Conservation (phyloP, 2,329 filamentous ascomycete species). For the Beauveria sp. region DNA sequence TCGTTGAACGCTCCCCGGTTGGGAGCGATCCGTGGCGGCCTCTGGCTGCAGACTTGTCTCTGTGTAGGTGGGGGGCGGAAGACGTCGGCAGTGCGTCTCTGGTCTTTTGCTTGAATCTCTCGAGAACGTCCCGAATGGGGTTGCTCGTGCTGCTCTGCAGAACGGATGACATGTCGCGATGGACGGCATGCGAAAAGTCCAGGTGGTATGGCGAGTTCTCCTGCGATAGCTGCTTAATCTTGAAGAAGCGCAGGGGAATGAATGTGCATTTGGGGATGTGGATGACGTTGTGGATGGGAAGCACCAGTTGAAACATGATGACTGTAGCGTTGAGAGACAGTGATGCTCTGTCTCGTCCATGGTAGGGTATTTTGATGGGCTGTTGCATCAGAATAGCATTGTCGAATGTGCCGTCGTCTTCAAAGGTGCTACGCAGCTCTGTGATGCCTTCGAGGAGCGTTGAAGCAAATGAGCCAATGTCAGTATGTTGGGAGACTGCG, state of each 20-base stretch:
- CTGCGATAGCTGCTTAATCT: slow-evolving; percentile 56
- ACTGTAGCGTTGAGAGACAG: slow-evolving; percentile 21
- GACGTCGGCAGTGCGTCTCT: neutral
- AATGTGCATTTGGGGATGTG: slow-evolving; percentile 47
- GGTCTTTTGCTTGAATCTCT: neutral
- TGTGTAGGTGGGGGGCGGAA: neutral
- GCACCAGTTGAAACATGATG: slow-evolving; percentile 52
- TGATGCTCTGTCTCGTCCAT: slow-evolving; percentile 14
- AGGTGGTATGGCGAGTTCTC: slow-evolving; percentile 45
- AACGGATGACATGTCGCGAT: slow-evolving; percentile 51
- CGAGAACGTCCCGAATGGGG: neutral
- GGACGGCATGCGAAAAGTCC: slow-evolving; percentile 51
- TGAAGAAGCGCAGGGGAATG: slow-evolving; percentile 57
- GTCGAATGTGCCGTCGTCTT: slow-evolving; percentile 37
- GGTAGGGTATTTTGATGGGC: slow-evolving; percentile 35
- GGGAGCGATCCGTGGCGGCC: neutral
- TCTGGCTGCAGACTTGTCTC: neutral
- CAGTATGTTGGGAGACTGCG: neutral
- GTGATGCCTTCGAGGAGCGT: slow-evolving; percentile 36
- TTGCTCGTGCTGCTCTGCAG: slow-evolving; percentile 21
- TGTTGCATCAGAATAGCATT: slow-evolving; percentile 37
- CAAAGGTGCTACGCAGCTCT: slow-evolving; percentile 29
- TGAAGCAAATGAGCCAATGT: slow-evolving; percentile 30
- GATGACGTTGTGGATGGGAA: slow-evolving; percentile 51
- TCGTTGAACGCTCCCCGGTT: neutral